Evolutionary conservation across 1,284 basidiomycete species (phyloP), one percentile per base, ranked within the genome.

Genomic region (Marasmius fiardii): DNA sequence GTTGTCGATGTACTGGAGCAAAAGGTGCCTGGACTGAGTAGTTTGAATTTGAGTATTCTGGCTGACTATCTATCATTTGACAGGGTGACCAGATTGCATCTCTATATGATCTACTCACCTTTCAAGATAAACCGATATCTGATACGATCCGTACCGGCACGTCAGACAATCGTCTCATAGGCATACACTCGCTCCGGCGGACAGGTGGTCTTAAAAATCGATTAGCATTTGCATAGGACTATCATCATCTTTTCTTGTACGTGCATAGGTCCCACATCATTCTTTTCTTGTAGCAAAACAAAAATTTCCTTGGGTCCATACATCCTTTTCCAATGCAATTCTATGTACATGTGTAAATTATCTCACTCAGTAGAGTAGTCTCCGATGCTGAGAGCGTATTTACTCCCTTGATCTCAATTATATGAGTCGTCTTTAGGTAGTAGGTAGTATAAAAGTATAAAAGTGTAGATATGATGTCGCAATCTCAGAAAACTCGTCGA

Each of bases 61-160:
- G 14, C 24, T 12, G 20, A 44, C 43, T 44, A 21, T 41, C 28
- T 4, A 5, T 41, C 39, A 41, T n/a, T 34, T 44, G 57, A 50
- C 61, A 93, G 92, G 92, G 92, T 39, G 90, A 94, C 71, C 92
- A 95, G 71, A 93, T 95, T 59, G 87, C 91, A 8, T 83, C 88
- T 0, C 71, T 95, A 18, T 93, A 93, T 68, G 88, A 90, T 63
- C 74, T 93, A 41, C 73, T 95, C 60, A 78, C 75, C 20, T 91
- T 90, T 72, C 79, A 83, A 60, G 90, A 93, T 62, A 87, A 82
- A 61, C 77, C 79, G 16, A 41, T n/a, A 41, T 41, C 39, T 18
- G 16, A 41, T 18, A 10, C 39, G 39, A n/a, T n/a, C n/a, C n/a
- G n/a, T n/a, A n/a, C n/a, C 20, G n/a, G n/a, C 16, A 41, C 39